Percentiles rank a stretch among this genome's conserved stretches.
phyloP scores from a whole-genome alignment of 306 rosid genomes.

The Urtica urens region DNA sequence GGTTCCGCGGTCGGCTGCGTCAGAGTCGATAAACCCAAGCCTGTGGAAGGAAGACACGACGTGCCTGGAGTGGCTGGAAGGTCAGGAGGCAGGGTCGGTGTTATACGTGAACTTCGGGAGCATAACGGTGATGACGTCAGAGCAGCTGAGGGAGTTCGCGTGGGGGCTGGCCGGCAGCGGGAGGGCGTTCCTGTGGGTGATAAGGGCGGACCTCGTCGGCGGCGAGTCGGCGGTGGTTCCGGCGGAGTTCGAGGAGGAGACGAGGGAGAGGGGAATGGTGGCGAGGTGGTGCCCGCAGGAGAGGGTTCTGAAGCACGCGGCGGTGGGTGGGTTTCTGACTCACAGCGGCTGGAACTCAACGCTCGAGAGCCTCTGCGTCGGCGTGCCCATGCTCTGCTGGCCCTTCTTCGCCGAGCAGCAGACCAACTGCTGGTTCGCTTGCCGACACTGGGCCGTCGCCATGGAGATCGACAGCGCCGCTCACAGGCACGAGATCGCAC shows the following conservation, averaged over 20 bases:
- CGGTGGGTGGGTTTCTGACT: slow-evolving; percentile 54
- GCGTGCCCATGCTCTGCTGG: slow-evolving; percentile 69
- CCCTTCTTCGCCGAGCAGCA: slow-evolving; percentile 68
- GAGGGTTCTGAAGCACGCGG: slow-evolving; percentile 33
- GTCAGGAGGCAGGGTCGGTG: slow-evolving; percentile 25
- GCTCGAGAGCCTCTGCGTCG: slow-evolving; percentile 40
- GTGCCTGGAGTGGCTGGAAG: slow-evolving; percentile 50
- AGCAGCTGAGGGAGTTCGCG: slow-evolving; percentile 46
- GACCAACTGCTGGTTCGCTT: slow-evolving; percentile 40
- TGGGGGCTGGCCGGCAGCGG: slow-evolving; percentile 62
- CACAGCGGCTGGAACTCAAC: slow-evolving; percentile 76
- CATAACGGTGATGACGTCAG: slow-evolving; percentile 40
- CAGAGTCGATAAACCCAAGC: slow-evolving; percentile 31
- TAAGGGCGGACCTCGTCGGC: slow-evolving; percentile 39
- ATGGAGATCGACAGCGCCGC: slow-evolving; percentile 46
- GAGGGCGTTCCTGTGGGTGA: slow-evolving; percentile 36
- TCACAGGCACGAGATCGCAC: slow-evolving; percentile 26
- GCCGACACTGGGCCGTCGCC: slow-evolving; percentile 53
- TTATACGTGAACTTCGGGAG: slow-evolving; percentile 69
- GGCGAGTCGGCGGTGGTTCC: slow-evolving; percentile 30
- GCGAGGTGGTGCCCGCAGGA: slow-evolving; percentile 62
- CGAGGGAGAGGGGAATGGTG: slow-evolving; percentile 24
- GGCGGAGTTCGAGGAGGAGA: slow-evolving; percentile 21
- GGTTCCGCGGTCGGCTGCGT: background rate
- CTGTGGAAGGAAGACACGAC: slow-evolving; percentile 54